Evolutionary conservation across 306 rosid species (phyloP).

Genomic region (Rosa persica): DNA sequence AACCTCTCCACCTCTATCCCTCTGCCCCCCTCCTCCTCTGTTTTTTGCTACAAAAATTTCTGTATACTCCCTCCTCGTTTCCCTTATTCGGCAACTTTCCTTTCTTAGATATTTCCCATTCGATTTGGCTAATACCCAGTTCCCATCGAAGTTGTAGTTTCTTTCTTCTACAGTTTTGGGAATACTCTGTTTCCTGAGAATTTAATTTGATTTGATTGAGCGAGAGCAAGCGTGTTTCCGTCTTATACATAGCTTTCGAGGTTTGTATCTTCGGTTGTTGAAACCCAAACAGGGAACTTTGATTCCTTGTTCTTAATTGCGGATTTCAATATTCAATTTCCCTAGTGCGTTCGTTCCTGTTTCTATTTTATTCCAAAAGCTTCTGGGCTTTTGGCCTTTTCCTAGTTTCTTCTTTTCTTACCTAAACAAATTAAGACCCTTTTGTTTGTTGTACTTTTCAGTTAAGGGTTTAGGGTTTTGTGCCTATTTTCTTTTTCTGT

Average conservation of each 20-base stretch:
- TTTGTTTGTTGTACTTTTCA: constrained; percentile 25
- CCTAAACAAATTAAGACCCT: constrained; percentile 13
- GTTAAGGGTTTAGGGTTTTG: constrained; percentile 77
- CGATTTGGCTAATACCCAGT: constrained; percentile 12
- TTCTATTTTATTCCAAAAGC: constrained; percentile 16
- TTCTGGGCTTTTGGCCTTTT: constrained; percentile 46
- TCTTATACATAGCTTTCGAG: not conserved
- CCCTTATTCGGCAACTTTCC: constrained; percentile 30
- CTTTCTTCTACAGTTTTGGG: constrained; percentile 26
- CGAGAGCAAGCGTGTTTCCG: not conserved
- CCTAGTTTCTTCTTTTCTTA: constrained; percentile 1
- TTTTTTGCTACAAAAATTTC: constrained; percentile 7
- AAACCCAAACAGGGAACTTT: not conserved
- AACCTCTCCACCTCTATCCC: not conserved
- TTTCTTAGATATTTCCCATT: constrained; percentile 23
- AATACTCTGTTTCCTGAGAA: constrained; percentile 2
- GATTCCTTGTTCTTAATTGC: not conserved
- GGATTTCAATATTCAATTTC: not conserved
- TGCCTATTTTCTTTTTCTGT: not conserved
- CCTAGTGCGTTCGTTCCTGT: constrained; percentile 17
- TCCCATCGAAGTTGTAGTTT: not conserved
- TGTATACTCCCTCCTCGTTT: not conserved
- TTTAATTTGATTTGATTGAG: not conserved
- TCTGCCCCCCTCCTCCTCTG: not conserved
- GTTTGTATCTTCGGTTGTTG: constrained; percentile 10